Conservation (phyloP, 2,329 filamentous ascomycete species). For the Fusarium nelsonii region DNA sequence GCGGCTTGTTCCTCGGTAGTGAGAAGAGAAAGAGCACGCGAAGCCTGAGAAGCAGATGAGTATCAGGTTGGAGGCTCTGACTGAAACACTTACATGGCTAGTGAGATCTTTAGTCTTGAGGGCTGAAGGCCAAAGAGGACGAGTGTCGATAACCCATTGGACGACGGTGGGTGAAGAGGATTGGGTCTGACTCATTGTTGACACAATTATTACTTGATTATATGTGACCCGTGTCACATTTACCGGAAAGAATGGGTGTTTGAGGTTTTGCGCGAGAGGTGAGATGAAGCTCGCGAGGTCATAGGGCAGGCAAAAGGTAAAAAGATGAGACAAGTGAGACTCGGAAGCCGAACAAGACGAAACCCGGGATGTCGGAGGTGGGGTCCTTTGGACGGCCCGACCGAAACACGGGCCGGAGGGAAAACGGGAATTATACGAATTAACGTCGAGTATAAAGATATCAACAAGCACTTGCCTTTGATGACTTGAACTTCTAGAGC, state of each 20-base stretch:
- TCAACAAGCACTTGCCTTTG: background rate
- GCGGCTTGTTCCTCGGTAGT: slow-evolving; percentile 66
- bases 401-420: slow-evolving; percentile 36
- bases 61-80: background rate
- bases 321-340: slow-evolving; percentile 38
- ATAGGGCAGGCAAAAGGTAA: background rate
- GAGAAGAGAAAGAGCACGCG: slow-evolving; percentile 66
- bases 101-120: slow-evolving; percentile 62
- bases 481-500: background rate
- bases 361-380: slow-evolving; percentile 39
- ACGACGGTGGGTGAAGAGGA: slow-evolving; percentile 56
- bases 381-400: slow-evolving; percentile 19
- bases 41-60: slow-evolving; percentile 57
- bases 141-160: slow-evolving; percentile 73
- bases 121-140: slow-evolving; percentile 67
- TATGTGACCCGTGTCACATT: slow-evolving; percentile 2
- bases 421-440: background rate
- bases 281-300: background rate
- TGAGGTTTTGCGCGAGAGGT: slow-evolving; percentile 2
- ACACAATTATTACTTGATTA: background rate
- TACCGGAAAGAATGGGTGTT: slow-evolving; percentile 1
- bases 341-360: slow-evolving; percentile 36
- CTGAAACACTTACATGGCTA: slow-evolving; percentile 56
- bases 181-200: slow-evolving; percentile 29
- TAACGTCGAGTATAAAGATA: slow-evolving; percentile 6